Percentiles rank a stretch among this genome's conserved stretches.
Conservation (phyloP, 139 green algal species). For the Coelastrella sp. region DNA sequence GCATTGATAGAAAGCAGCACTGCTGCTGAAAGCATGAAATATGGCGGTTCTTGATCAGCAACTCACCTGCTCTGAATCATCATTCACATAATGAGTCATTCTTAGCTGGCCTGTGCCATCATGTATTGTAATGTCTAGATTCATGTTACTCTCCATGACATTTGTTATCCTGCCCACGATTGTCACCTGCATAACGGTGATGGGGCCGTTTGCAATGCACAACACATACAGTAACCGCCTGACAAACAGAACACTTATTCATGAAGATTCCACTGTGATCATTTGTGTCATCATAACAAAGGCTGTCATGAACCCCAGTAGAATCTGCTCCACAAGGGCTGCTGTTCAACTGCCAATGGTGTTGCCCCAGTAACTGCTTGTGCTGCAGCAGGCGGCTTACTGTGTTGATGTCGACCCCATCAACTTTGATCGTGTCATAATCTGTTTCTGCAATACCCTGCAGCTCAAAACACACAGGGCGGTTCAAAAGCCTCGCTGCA, state of each 20-base stretch:
- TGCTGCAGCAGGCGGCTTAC: conserved; percentile 28
- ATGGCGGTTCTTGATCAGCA: not conserved
- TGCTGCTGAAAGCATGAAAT: not conserved
- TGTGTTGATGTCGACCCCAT: conserved; percentile 60
- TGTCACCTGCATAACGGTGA: conserved; percentile 64
- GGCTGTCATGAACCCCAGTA: no score
- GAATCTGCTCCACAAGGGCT: no score
- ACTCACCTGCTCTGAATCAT: conserved; percentile 5
- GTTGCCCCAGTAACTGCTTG: not conserved
- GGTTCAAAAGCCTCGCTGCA: no score
- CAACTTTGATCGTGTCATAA: conserved; percentile 56
- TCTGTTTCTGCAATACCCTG: not conserved
- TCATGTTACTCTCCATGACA: conserved; percentile 58
- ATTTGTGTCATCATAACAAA: no score
- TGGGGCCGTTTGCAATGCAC: no score
- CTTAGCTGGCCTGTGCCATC: conserved; percentile 79
- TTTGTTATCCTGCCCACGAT: conserved; percentile 76
- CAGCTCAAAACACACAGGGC: not conserved
- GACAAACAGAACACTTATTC: no score
- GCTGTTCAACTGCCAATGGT: not conserved
- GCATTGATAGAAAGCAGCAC: not conserved
- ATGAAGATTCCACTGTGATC: no score
- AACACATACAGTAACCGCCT: no score
- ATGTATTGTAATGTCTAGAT: conserved; percentile 62
- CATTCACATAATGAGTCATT: conserved; percentile 63